Base-by-base conservation (phyloP, 208 protist genomes). In the Wallacemonas sp. region DNA sequence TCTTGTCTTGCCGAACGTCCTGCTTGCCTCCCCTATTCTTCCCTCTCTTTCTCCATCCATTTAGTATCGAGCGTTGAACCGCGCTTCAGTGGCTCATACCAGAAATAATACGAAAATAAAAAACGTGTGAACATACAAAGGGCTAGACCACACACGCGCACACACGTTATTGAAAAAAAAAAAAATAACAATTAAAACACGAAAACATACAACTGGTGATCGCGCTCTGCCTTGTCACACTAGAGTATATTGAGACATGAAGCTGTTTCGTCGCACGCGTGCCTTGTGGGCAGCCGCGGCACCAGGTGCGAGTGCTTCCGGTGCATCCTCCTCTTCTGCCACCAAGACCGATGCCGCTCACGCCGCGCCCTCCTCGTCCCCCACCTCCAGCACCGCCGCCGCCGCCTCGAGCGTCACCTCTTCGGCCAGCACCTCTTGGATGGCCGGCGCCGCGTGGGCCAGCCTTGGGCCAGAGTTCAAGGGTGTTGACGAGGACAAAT, bases 381-480 rank as follows among this genome's bases (percentile, higher is more conserved):
- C 65, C 28, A 19, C 21, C 33, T 34, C 66, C 15, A 26, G 44
- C 22, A 17, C 46, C 0, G 34, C 15, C 21, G 56, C 59, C 3
- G 47, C 30, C 28, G 19, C 19, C 30, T 38, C 44, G 12, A 53
- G 61, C n/a, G 49, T 61, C 2, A 22, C 45, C 19, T 36, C 51
- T 0, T 44, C 70, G 14, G 46, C 68, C 9, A 53, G 62, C 46
- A 53, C 77, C 9, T 80, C 74, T 31, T 94, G 88, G 86, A 91
- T 94, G 85, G 77, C 83, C 8, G 88, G 77, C 19, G 88, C 88
- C 2, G 88, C 88, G 54, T 94, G 85, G 84, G 88, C 88, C 17
- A 88, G 80, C 62, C 72, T 94, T 26, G 84, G 88, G n/a, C 79
- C 44, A 38, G 88, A 94, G 70, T 92, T 94, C 71, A 80, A 86